These are phyloP conservation scores for Castanea crenata DNA, from an alignment of 306 rosid species.

Conservation along the genomic window DNA sequence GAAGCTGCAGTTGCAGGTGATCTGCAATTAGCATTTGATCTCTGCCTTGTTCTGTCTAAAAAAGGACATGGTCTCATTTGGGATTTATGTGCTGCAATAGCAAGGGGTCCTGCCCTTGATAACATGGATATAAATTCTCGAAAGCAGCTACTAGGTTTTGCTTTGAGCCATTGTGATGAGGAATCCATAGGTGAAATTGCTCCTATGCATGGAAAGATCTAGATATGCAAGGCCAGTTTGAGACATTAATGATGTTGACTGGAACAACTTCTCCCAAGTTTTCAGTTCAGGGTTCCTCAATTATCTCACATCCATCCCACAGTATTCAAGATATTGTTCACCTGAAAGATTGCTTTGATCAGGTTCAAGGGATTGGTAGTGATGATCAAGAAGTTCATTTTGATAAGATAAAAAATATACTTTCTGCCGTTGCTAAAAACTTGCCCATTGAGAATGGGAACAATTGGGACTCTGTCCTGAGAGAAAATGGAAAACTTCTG, in stretches of 20 bases:
- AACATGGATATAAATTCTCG: constrained; percentile 86
- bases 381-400: constrained; percentile 62
- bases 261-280: constrained; percentile 52
- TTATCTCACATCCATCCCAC: constrained; percentile 38
- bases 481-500: constrained; percentile 75
- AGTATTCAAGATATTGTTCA: constrained; percentile 44
- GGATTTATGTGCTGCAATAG: constrained; percentile 99
- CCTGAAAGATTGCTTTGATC: constrained; percentile 39
- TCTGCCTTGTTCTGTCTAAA: constrained; percentile 82
- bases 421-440: constrained; percentile 71
- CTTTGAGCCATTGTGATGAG: constrained; percentile 92
- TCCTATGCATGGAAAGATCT: constrained; percentile 93
- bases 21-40: constrained; percentile 96
- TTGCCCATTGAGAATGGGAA: constrained; percentile 58
- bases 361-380: constrained; percentile 31
- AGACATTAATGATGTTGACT: constrained; percentile 53
- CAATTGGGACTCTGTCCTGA: constrained; percentile 64
- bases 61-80: constrained; percentile 90
- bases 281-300: constrained; percentile 56
- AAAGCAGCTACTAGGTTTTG: constrained; percentile 86
- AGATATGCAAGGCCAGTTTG: constrained; percentile 94
- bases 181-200: constrained; percentile 92
- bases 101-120: constrained; percentile 98
- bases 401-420: constrained; percentile 39
- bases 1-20: constrained; percentile 99